phyloP scores from a whole-genome alignment of 1,139 yeast species.

The Ogataea hybrid region DNA sequence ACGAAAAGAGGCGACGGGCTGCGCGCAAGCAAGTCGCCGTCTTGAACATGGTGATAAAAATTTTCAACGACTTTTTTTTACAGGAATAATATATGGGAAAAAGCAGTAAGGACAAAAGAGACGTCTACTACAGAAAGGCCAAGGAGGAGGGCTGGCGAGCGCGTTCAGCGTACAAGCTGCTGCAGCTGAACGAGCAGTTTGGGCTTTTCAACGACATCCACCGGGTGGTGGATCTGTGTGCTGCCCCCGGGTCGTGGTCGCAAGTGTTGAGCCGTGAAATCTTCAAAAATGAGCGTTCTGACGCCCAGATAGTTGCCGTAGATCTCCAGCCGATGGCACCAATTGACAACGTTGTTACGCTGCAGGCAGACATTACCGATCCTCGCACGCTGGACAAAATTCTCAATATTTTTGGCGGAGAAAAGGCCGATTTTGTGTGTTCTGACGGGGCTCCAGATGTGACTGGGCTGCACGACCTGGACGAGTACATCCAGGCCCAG shows the following conservation, averaged over 20 bases:
- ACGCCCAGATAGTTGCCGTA: conserved; percentile 84
- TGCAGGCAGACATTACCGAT: conserved; percentile 97
- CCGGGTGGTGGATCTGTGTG: conserved; percentile 94
- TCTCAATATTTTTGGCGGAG: conserved; percentile 80
- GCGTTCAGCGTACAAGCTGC: conserved; percentile 87
- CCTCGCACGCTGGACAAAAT: conserved; percentile 81
- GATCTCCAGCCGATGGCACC: conserved; percentile 98
- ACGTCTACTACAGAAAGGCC: conserved; percentile 82
- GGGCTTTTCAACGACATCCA: conserved; percentile 69
- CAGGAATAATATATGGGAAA: conserved; percentile 65
- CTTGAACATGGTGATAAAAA: conserved; percentile 8
- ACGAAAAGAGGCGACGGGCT: conserved; percentile 6
- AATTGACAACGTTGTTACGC: conserved; percentile 77
- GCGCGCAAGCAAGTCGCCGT: conserved; percentile 6
- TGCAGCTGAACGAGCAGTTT: conserved; percentile 88
- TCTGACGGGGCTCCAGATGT: conserved; percentile 99
- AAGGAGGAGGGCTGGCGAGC: conserved; percentile 99
- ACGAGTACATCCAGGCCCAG: conserved; percentile 96
- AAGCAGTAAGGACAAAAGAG: conserved; percentile 93
- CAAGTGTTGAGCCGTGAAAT: conserved; percentile 84
- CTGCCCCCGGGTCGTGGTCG: conserved; percentile 99
- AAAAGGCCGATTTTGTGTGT: conserved; percentile 91
- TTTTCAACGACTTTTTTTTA: conserved; percentile 9
- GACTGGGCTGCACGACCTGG: conserved; percentile 93
- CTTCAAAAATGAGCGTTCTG: conserved; percentile 35